Evolutionary conservation across 2,329 filamentous ascomycete species (phyloP), one percentile per base, ranked within the genome.

Genomic region (Sporothrix protearum): DNA sequence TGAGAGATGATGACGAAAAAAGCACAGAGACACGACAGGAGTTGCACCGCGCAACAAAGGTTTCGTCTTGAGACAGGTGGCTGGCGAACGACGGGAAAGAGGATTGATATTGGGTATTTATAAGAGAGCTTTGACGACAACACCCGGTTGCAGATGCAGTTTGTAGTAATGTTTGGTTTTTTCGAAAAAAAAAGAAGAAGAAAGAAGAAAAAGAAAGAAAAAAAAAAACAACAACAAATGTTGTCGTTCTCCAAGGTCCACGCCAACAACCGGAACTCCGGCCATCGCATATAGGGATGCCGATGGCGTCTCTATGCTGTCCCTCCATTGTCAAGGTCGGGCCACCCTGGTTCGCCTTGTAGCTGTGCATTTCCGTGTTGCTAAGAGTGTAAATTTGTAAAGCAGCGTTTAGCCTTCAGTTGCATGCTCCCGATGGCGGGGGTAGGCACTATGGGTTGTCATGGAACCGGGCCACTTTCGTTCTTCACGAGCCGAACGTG

Each of bases 251-350:
- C 14, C 42, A 5, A 19, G 4, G n/a, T n/a, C n/a, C n/a, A n/a
- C n/a, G n/a, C n/a, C 47, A 30, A 22, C 22, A 22, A 16, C 36
- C 16, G 68, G 19, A 19, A 39, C 22, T 14, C 36, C 8, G 36
- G 51, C 36, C 49, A 45, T 53, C 68, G 68, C 68, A 63, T 63
- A 36, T 70, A 63, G 51, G 68, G 39, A 63, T 63, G 22, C 68
- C 68, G 68, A 69, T 49, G 36, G 10, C 3, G 36, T 59, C 51
- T 30, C 25, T 69, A 5, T 42, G 6, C 7, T 30, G 19, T 16
- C 45, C n/a, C n/a, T 16, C 61, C 14, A 30, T 10, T 49, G 61
- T 28, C 61, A 66, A 33, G 39, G 47, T 30, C 22, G 25, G 63
- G 42, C 39, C 42, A 47, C 61, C 25, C 63, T 66, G 42, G 63